Conservation (phyloP, 140 eudicot genomes). For the Senecio squalidus region DNA sequence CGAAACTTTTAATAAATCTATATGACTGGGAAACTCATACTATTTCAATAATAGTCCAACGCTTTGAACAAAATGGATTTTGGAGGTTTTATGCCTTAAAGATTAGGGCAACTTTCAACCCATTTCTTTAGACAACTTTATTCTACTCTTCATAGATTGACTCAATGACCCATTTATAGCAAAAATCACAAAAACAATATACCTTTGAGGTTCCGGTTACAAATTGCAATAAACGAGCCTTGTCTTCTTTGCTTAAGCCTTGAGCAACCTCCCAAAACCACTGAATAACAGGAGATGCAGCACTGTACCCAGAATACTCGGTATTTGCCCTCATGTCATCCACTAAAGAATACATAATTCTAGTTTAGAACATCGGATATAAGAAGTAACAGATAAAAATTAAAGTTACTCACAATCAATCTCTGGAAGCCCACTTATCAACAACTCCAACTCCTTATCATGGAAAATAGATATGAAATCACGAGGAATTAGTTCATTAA, state of each 20-base stretch:
- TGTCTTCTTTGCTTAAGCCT: constrained; percentile 93
- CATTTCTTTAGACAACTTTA: not conserved
- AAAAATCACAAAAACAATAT: not conserved
- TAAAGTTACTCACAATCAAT: constrained; percentile 62
- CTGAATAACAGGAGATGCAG: constrained; percentile 94
- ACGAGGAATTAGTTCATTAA: constrained; percentile 73
- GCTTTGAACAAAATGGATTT: too few relatives aligned
- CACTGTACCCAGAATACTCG: constrained; percentile 93
- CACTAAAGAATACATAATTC: constrained; percentile 45
- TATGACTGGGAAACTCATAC: too few relatives aligned
- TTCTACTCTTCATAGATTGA: too few relatives aligned
- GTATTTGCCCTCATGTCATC: constrained; percentile 98
- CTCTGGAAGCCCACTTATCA: constrained; percentile 97
- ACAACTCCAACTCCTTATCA: constrained; percentile 89
- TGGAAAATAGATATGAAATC: constrained; percentile 86
- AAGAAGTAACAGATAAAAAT: not conserved
- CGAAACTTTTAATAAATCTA: too few relatives aligned
- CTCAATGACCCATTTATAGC: too few relatives aligned
- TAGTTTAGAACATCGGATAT: not conserved
- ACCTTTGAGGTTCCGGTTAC: constrained; percentile 99
- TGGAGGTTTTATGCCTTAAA: too few relatives aligned
- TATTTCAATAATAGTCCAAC: too few relatives aligned
- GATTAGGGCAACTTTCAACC: not conserved
- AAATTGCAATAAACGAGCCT: constrained; percentile 93
- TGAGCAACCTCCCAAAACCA: constrained; percentile 99